Evolutionary conservation across 768 basidiomycete species (phyloP), one percentile per base, ranked within the genome.

Genomic region (Leccinum fibrillosum): DNA sequence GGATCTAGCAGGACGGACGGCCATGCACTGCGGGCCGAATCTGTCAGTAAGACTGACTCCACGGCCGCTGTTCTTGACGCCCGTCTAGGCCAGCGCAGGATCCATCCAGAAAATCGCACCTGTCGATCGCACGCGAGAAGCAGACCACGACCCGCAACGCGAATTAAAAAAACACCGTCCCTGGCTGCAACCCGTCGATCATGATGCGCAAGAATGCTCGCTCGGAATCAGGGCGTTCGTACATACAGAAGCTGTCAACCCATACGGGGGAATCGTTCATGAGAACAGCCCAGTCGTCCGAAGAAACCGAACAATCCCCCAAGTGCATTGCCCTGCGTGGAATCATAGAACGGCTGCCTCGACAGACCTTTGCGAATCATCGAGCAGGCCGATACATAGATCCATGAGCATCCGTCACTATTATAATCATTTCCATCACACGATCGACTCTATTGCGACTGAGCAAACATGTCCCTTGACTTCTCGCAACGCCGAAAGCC

Each of bases 181-280:
- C 26, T 26, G 26, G 26, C 57, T 95, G 86, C 32, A 98, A 72
- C 61, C 89, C 86, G 7, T 80, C 84, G 25, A 96, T 76, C 8
- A 26, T 92, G 42, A 69, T 64, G 49, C 70, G 73, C 56, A 87
- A 65, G 75, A 98, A 97, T 0, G 82, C 86, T 2, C 73, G 66
- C 60, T 89, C 81, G 0, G 90, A 91, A n/a, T 81, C 81, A 0
- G 78, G 71, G 79, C 82, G 64, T 91, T 82, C 1, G 97, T 98
- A 97, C 96, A 99, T 32, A 99, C 72, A 17, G 93, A 94, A 4
- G 92, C 93, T 2, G 96, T 99, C 21, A 99, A 80, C 13, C 97
- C 97, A 68, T 95, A 98, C 0, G 84, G 84, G 84, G 15, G 95
- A 97, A 71, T 98, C 94, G 72, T 99, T 98, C 91, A 99, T 99